Conservation (phyloP, 768 basidiomycete species). For the Roridomyces roridus region DNA sequence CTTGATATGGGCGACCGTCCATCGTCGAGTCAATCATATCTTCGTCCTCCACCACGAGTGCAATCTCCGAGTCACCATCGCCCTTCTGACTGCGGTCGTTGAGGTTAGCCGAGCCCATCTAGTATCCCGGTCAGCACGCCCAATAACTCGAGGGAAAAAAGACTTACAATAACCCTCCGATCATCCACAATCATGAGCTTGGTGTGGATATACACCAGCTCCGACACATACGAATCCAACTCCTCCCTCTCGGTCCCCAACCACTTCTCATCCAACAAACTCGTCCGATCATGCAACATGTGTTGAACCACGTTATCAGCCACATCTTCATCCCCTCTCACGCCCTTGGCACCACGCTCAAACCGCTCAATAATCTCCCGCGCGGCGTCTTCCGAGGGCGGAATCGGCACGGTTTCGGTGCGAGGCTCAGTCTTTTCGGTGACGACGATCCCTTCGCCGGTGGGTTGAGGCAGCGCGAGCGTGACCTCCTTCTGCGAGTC, state of each 20-base stretch:
- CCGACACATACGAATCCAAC: conserved; percentile 78
- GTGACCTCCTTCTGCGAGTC: conserved; percentile 58
- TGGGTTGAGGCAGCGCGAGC: conserved; percentile 61
- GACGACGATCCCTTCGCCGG: conserved; percentile 52
- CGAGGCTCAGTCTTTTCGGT: conserved; percentile 57
- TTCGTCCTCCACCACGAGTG: conserved; percentile 91
- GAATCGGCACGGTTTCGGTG: conserved; percentile 73
- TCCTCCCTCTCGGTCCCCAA: conserved; percentile 85
- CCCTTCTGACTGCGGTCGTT: conserved; percentile 92
- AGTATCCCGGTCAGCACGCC: background rate
- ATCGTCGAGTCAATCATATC: conserved; percentile 81
- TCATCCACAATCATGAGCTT: conserved; percentile 98
- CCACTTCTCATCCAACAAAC: conserved; percentile 82
- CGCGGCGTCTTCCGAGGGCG: conserved; percentile 75
- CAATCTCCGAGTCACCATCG: conserved; percentile 95
- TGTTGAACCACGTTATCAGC: background rate
- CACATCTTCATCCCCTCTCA: too few relatives aligned
- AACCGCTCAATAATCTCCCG: conserved; percentile 64
- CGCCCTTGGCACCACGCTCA: too few relatives aligned
- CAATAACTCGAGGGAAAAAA: background rate
- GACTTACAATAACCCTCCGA: conserved; percentile 80
- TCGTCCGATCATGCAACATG: conserved; percentile 49
- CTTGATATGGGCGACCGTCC: conserved; percentile 78
- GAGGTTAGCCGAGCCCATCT: conserved; percentile 95
- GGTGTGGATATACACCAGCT: conserved; percentile 82